phyloP scores from a whole-genome alignment of 345 rosid species.

The Dimocarpus longan region DNA sequence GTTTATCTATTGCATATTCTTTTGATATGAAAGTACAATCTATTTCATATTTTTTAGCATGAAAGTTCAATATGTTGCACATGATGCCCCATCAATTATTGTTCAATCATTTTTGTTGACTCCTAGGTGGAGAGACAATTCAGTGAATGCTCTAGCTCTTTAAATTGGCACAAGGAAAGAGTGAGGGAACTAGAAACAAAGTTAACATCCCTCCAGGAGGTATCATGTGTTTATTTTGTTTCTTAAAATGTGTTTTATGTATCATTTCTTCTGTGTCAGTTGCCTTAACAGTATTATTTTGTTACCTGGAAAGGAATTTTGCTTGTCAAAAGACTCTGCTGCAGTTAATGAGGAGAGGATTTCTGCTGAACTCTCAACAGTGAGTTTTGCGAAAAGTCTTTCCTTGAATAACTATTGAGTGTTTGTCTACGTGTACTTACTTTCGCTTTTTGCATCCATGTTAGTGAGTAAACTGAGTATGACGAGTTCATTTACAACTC shows the following conservation, averaged over 20 bases:
- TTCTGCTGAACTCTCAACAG: conserved; percentile 80
- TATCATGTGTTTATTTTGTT: conserved; percentile 23
- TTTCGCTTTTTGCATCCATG: not conserved
- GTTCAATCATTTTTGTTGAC: conserved; percentile 7
- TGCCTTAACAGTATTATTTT: conserved; percentile 28
- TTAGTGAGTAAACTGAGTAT: not conserved
- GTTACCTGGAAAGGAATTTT: conserved; percentile 55
- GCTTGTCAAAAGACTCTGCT: conserved; percentile 67
- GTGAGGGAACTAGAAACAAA: conserved; percentile 69
- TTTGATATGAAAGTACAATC: not conserved
- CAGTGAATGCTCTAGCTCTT: conserved; percentile 62
- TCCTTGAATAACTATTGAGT: not conserved
- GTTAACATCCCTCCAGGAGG: conserved; percentile 67
- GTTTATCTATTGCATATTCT: not conserved
- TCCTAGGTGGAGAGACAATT: conserved; percentile 63
- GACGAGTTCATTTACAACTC: not conserved
- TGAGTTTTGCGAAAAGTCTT: conserved; percentile 39
- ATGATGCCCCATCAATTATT: not conserved
- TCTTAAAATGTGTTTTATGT: conserved; percentile 10
- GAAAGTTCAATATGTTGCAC: conserved; percentile 2
- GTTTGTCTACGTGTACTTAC: not conserved
- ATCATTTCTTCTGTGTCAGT: conserved; percentile 17
- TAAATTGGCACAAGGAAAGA: conserved; percentile 77
- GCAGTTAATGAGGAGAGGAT: conserved; percentile 69
- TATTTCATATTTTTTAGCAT: conserved; percentile 6